A percentile compares a stretch with the other conserved stretches of the same genome.
Conservation (phyloP, 2,329 filamentous ascomycete genomes). For the Hymenoscyphus albidus region DNA sequence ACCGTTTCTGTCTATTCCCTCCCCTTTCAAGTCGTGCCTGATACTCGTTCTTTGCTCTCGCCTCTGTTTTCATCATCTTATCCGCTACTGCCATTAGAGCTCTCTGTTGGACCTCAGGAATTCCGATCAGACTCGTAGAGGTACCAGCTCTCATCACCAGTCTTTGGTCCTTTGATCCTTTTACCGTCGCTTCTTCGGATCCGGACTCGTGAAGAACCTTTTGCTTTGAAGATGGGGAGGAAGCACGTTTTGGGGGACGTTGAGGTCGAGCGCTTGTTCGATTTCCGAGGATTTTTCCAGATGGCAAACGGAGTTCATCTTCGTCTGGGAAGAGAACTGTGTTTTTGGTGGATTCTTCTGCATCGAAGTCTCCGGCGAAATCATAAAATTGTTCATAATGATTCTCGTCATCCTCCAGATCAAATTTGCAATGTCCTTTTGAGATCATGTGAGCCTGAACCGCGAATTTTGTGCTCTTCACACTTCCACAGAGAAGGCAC, state of each 20-base stretch:
- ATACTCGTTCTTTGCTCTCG: slow-evolving; percentile 24
- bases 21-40: slow-evolving; percentile 24
- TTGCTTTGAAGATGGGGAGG: not conserved
- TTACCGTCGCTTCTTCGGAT: not conserved
- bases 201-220: not conserved
- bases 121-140: slow-evolving; percentile 23
- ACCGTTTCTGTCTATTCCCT: slow-evolving; percentile 31
- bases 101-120: slow-evolving; percentile 26
- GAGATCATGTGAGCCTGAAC: slow-evolving; percentile 49
- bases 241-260: not conserved
- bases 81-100: slow-evolving; percentile 26
- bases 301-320: slow-evolving; percentile 27
- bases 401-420: slow-evolving; percentile 35
- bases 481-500: slow-evolving; percentile 48
- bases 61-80: slow-evolving; percentile 25
- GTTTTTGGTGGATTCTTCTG: slow-evolving; percentile 14
- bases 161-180: slow-evolving; percentile 2
- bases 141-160: slow-evolving; percentile 18
- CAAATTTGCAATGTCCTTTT: slow-evolving; percentile 46
- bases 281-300: slow-evolving; percentile 38
- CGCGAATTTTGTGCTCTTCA: slow-evolving; percentile 34
- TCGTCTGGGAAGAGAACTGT: slow-evolving; percentile 25
- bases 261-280: slow-evolving; percentile 31
- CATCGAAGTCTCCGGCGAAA: slow-evolving; percentile 16
- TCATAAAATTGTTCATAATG: slow-evolving; percentile 44